phyloP scores from a whole-genome alignment of 495 filamentous ascomycete genomes.

The Penicillium odoratum region DNA sequence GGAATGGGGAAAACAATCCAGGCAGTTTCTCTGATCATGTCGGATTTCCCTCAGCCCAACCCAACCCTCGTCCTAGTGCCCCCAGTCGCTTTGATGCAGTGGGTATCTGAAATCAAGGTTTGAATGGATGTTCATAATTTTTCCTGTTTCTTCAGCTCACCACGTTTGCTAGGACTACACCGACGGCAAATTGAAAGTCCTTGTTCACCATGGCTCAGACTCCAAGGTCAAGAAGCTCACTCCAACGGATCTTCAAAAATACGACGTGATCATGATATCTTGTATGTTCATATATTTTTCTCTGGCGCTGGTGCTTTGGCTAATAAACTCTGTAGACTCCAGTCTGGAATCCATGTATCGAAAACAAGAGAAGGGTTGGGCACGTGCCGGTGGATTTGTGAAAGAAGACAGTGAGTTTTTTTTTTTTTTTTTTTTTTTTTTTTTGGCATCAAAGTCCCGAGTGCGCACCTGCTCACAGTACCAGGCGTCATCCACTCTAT shows the following conservation, averaged over 20 bases:
- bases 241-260: conserved; percentile 70
- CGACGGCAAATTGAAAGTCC: conserved; percentile 80
- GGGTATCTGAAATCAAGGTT: conserved; percentile 83
- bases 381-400: conserved; percentile 69
- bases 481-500: conserved; percentile 74
- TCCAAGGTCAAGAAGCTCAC: conserved; percentile 72
- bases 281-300: conserved; percentile 36
- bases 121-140: conserved; percentile 2
- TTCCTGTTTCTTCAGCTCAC: not conserved
- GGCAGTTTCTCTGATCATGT: conserved; percentile 95
- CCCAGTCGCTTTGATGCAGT: conserved; percentile 95
- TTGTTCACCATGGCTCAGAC: conserved; percentile 88
- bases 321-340: conserved; percentile 56
- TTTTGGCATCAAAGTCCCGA: conserved; percentile 5
- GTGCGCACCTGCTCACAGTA: conserved; percentile 1
- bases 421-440: too few relatives aligned
- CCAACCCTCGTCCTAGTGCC: conserved; percentile 90
- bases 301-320: conserved; percentile 1
- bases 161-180: conserved; percentile 65
- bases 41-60: conserved; percentile 78
- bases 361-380: conserved; percentile 89
- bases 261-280: conserved; percentile 94
- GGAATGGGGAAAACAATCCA: conserved; percentile 99
- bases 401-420: conserved; percentile 73
- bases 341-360: conserved; percentile 87